Percentiles rank a stretch among this genome's conserved stretches.
These are phyloP conservation scores for Phlebopus sp. DNA, from an alignment of 1,284 basidiomycete species.

Conservation along the genomic window DNA sequence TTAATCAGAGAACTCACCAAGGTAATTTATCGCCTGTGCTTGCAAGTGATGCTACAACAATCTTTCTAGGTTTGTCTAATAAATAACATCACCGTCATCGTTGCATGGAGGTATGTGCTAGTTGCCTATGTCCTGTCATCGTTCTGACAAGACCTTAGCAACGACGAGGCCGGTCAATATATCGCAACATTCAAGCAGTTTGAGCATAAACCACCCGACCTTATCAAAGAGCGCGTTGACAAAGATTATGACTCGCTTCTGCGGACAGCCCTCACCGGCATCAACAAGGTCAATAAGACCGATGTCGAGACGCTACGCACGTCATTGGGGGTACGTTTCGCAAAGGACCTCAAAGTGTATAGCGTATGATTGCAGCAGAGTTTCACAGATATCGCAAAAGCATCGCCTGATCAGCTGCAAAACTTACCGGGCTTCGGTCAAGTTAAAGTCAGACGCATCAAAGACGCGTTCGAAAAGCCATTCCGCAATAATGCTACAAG, in stretches of 20 bases:
- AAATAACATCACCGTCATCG: slow-evolving; percentile 90
- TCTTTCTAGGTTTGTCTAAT: slow-evolving; percentile 70
- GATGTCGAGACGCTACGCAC: slow-evolving; percentile 93
- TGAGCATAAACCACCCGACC: slow-evolving; percentile 90
- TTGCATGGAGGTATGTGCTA: slow-evolving; percentile 78
- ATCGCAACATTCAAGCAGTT: slow-evolving; percentile 90
- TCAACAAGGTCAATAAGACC: slow-evolving; percentile 95
- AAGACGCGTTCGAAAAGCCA: slow-evolving; percentile 76
- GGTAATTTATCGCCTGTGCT: slow-evolving; percentile 33
- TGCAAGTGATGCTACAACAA: slow-evolving; percentile 6
- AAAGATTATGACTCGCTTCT: slow-evolving; percentile 85
- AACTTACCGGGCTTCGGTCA: slow-evolving; percentile 93
- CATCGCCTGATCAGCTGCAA: slow-evolving; percentile 72
- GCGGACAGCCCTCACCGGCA: slow-evolving; percentile 83
- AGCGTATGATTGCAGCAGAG: slow-evolving; percentile 49
- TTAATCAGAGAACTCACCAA: slow-evolving; percentile 93
- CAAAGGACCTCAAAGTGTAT: no score
- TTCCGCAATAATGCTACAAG: slow-evolving; percentile 64
- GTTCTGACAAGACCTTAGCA: slow-evolving; percentile 42
- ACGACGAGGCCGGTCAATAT: slow-evolving; percentile 91
- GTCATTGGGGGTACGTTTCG: slow-evolving; percentile 81
- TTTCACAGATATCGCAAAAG: slow-evolving; percentile 75
- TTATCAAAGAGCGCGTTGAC: slow-evolving; percentile 92
- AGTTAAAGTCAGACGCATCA: slow-evolving; percentile 85
- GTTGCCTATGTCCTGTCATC: background rate